These are phyloP conservation scores for Zygoascus biomembranicola DNA, from an alignment of 805 yeast species.

Conservation along the genomic window DNA sequence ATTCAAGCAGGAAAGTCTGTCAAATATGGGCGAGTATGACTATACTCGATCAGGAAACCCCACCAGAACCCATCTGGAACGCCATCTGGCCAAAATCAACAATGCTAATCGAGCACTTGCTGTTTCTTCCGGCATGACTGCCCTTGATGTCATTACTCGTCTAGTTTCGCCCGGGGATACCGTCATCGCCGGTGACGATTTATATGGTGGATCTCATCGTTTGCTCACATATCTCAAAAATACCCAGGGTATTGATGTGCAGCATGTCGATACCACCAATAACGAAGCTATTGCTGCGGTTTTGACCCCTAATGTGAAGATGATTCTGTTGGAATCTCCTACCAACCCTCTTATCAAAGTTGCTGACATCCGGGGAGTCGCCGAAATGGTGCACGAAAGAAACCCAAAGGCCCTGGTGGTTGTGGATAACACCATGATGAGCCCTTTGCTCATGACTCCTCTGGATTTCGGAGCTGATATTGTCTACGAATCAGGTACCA, in stretches of 20 bases:
- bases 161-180: conserved; percentile 74
- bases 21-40: conserved; percentile 73
- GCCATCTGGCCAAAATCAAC: conserved; percentile 71
- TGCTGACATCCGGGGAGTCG: conserved; percentile 64
- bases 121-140: conserved; percentile 89
- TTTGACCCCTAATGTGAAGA: conserved; percentile 49
- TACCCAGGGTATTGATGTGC: conserved; percentile 56
- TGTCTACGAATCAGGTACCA: conserved; percentile 90
- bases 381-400: conserved; percentile 55
- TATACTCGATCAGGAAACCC: conserved; percentile 94
- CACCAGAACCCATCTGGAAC: conserved; percentile 72
- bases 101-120: conserved; percentile 70
- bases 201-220: conserved; percentile 91
- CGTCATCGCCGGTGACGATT: conserved; percentile 89
- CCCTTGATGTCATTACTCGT: conserved; percentile 76
- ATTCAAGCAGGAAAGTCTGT: conserved; percentile 68
- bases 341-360: conserved; percentile 90
- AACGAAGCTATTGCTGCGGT: conserved; percentile 50
- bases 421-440: conserved; percentile 96
- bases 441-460: conserved; percentile 80
- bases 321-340: conserved; percentile 84
- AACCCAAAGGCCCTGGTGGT: conserved; percentile 70
- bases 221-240: conserved; percentile 62
- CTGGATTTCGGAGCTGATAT: conserved; percentile 82
- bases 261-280: conserved; percentile 77